Base-by-base conservation (phyloP, 805 yeast genomes). In the Candida palmyrensis region DNA sequence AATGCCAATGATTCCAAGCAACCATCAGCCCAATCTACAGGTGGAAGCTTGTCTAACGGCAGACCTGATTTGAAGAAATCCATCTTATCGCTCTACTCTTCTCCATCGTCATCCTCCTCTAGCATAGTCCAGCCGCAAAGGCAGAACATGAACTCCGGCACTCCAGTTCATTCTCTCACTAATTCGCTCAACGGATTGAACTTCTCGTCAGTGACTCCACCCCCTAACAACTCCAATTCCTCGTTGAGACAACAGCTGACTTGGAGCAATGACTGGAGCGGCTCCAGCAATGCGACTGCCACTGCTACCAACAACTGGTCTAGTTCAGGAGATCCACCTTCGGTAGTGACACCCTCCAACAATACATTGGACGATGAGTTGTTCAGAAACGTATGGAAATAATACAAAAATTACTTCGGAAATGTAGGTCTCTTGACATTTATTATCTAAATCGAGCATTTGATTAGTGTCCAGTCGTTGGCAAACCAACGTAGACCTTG, bases 31-130 rank as follows among this genome's bases (percentile, higher is more conserved):
- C 63, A 57, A 35, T 47, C 57, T n/a, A 55, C 65, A 3, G 63
- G 66, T 16, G 62, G 62, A 12, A 55, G 62, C 32, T 39, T 51
- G 32, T 25, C 32, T 14, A 48, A 39, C 28, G 54, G 55, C 21
- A 72, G 96, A 49, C 90, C 92, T 3, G 97, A 90, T 50, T 70
- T 92, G 56, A 92, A 92, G 53, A 86, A 86, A 60, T 86, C 96
- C 1, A 92, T 92, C 39, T 62, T 92, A 38, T 87, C 97, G 16
- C 69, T 92, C 33, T 92, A 92, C 55, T 76, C 94, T 1, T 73
- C 68, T 10, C 70, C 70, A 13, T 55, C 68, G 2, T 55, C 84
- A 2, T 83, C 81, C 14, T 58, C 65, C 13, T 55, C 62, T 8
- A 53, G 56, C 33, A 50, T 58, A 38, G 39, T 46, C 14, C 59